phyloP scores from a whole-genome alignment of 441 rosid genomes.

The Dalechampia spathulata region DNA sequence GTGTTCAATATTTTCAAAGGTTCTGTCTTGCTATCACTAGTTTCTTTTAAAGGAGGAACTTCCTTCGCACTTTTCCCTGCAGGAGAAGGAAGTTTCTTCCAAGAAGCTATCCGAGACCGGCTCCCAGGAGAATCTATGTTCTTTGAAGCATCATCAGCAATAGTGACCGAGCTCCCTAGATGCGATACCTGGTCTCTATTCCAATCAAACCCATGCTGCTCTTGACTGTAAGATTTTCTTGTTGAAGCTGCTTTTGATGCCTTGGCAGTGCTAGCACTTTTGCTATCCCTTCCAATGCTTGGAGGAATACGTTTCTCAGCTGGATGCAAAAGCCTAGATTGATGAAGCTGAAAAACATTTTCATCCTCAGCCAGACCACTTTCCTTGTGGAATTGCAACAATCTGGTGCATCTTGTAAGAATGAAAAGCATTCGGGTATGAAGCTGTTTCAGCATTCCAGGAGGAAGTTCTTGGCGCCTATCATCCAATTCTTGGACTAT shows the following conservation, averaged over 20 bases:
- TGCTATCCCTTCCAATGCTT: constrained; percentile 42
- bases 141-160: constrained; percentile 37
- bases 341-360: constrained; percentile 65
- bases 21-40: constrained; percentile 44
- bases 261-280: constrained; percentile 57
- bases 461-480: constrained; percentile 94
- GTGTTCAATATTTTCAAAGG: constrained; percentile 27
- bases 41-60: constrained; percentile 41
- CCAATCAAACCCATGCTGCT: constrained; percentile 72
- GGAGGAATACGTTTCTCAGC: constrained; percentile 56
- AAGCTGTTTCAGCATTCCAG: constrained; percentile 85
- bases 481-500: constrained; percentile 98
- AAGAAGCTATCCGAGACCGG: constrained; percentile 74
- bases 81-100: constrained; percentile 88
- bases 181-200: constrained; percentile 41
- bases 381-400: constrained; percentile 98
- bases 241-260: constrained; percentile 40
- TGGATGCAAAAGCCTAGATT: constrained; percentile 67
- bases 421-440: constrained; percentile 97
- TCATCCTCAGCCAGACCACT: constrained; percentile 84
- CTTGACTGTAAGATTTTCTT: constrained; percentile 92
- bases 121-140: constrained; percentile 54
- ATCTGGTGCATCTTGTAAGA: constrained; percentile 91
- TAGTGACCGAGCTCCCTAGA: constrained; percentile 33
- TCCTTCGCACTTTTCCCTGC: constrained; percentile 49